Evolutionary conservation across 1,139 yeast genomes (phyloP).

Genomic region (Hyphopichia wangnamkhiaoensis): DNA sequence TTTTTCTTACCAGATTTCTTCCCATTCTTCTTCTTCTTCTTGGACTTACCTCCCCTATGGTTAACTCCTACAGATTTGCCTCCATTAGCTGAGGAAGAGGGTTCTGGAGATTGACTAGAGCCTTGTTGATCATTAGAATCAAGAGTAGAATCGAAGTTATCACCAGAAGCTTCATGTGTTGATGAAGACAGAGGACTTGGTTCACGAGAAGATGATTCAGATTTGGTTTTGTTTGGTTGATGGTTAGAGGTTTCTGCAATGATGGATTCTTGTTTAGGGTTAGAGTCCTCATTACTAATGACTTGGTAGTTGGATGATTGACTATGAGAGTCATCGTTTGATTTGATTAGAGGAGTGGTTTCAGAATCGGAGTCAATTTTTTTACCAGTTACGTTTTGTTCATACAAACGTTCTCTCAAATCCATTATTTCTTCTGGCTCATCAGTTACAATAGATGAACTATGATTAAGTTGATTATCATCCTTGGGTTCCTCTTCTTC

Average conservation of each 20-base stretch:
- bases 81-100: constrained; percentile 9
- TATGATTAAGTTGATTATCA: constrained; percentile 14
- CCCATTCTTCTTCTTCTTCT: constrained; percentile 18
- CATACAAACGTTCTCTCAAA: constrained; percentile 38
- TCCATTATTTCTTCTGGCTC: constrained; percentile 45
- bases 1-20: constrained; percentile 12
- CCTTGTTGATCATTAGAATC: not conserved
- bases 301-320: too few relatives aligned
- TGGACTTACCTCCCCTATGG: constrained; percentile 10
- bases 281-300: constrained; percentile 6
- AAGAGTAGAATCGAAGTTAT: not conserved
- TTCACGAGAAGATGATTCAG: not conserved
- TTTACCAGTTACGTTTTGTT: constrained; percentile 20
- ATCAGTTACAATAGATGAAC: constrained; percentile 28
- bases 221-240: not conserved
- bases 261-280: constrained; percentile 1
- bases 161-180: constrained; percentile 1
- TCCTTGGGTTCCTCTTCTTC: constrained; percentile 13
- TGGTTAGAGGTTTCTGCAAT: not conserved
- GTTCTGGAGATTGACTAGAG: constrained; percentile 2
- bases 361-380: not conserved
- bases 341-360: constrained; percentile 1
- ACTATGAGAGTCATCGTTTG: not conserved
- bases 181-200: constrained; percentile 1
- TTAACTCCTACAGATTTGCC: too few relatives aligned